These are phyloP conservation scores for Calonectria henricotiae DNA, from an alignment of 2,329 filamentous ascomycete species.

Conservation along the genomic window DNA sequence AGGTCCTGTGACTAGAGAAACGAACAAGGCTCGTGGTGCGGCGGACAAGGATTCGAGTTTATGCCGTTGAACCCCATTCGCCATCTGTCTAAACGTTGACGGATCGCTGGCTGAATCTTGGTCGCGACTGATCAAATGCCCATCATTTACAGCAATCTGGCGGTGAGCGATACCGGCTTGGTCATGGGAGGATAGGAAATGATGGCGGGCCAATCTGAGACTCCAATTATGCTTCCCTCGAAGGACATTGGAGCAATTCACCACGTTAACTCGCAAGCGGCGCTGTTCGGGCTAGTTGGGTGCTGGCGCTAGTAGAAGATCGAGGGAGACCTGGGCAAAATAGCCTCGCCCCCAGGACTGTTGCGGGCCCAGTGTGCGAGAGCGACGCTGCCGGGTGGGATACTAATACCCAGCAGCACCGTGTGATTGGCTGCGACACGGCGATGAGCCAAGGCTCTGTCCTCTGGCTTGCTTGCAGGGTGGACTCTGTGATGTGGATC, in stretches of 20 bases:
- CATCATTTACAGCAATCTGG: constrained; percentile 49
- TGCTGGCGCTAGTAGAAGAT: constrained; percentile 42
- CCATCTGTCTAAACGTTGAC: constrained; percentile 47
- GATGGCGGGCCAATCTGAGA: constrained; percentile 40
- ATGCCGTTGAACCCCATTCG: constrained; percentile 53
- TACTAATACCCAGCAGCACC: constrained; percentile 41
- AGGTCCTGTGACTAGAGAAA: constrained; percentile 54
- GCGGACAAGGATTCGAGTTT: constrained; percentile 51
- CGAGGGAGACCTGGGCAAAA: constrained; percentile 37
- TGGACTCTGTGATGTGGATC: constrained; percentile 45
- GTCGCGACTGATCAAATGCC: constrained; percentile 45
- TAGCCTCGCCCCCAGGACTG: constrained; percentile 45
- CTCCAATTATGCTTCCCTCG: constrained; percentile 45
- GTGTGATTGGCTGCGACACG: constrained; percentile 43
- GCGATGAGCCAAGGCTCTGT: constrained; percentile 45
- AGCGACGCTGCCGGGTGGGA: constrained; percentile 45
- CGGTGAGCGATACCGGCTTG: constrained; percentile 48
- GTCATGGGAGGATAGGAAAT: constrained; percentile 38
- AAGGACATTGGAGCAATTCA: constrained; percentile 40
- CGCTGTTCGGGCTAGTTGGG: constrained; percentile 38
- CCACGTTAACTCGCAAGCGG: constrained; percentile 39
- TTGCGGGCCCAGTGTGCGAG: constrained; percentile 36
- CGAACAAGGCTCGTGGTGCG: constrained; percentile 51
- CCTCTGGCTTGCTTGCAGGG: constrained; percentile 47
- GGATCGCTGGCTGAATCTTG: constrained; percentile 44